phyloP scores from a whole-genome alignment of 2,329 filamentous ascomycete genomes.

The Nemania abortiva region DNA sequence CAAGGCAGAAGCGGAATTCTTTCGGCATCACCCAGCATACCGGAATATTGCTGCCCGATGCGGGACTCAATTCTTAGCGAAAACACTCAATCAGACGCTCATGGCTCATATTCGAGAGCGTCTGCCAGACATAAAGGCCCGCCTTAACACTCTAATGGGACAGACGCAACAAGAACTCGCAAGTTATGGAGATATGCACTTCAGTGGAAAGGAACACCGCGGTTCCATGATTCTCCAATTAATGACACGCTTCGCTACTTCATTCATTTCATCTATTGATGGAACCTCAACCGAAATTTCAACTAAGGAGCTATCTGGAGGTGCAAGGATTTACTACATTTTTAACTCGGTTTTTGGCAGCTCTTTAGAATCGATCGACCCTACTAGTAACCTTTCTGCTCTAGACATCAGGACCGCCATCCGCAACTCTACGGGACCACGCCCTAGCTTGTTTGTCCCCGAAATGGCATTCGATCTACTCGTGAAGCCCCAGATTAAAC shows the following conservation, averaged over 20 bases:
- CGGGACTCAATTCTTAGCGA: slow-evolving; percentile 93
- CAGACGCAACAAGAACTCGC: slow-evolving; percentile 98
- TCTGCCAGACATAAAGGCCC: slow-evolving; percentile 96
- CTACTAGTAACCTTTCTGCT: slow-evolving; percentile 92
- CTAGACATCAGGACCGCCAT: slow-evolving; percentile 97
- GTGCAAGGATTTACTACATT: slow-evolving; percentile 97
- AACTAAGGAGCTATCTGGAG: slow-evolving; percentile 95
- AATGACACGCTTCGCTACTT: slow-evolving; percentile 98
- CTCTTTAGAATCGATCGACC: slow-evolving; percentile 94
- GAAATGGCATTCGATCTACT: slow-evolving; percentile 97
- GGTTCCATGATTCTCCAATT: slow-evolving; percentile 95
- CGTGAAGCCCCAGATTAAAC: slow-evolving; percentile 98
- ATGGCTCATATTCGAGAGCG: slow-evolving; percentile 97
- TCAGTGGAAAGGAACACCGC: slow-evolving; percentile 95
- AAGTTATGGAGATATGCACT: slow-evolving; percentile 97
- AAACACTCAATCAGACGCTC: slow-evolving; percentile 92
- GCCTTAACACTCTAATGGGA: slow-evolving; percentile 98
- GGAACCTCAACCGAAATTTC: slow-evolving; percentile 99
- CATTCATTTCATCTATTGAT: slow-evolving; percentile 98
- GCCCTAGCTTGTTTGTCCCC: slow-evolving; percentile 95
- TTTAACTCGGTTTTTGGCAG: slow-evolving; percentile 99
- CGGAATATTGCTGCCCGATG: slow-evolving; percentile 94
- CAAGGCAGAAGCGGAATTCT: slow-evolving; percentile 91
- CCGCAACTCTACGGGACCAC: slow-evolving; percentile 94
- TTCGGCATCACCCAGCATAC: slow-evolving; percentile 96